Percentiles rank a stretch among this genome's conserved stretches.
Evolutionary conservation across 164 flowering plant species (phyloP).

Genomic region (Vitis labrusca): DNA sequence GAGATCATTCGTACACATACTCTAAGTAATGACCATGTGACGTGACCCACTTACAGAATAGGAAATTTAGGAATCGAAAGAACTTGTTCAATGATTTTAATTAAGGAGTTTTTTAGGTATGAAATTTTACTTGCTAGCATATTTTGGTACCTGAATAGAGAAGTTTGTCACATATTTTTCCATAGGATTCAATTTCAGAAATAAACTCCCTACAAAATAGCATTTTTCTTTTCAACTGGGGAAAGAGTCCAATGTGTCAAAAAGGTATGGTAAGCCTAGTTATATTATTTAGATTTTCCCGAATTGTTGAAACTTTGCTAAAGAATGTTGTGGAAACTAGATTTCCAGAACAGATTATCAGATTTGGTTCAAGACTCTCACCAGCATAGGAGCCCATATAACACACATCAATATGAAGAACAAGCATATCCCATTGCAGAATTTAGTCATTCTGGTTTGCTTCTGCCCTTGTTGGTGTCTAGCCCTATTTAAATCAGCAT

Average conservation of each 20-base stretch:
- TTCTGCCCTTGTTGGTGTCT: slow-evolving; percentile 70
- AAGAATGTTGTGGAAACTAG: neutral
- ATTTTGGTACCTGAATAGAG: neutral
- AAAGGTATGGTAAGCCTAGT: too few relatives aligned
- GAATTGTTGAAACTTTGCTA: too few relatives aligned
- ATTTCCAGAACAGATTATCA: neutral
- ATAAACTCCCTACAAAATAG: neutral
- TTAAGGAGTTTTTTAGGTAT: neutral
- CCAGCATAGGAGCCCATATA: slow-evolving; percentile 96
- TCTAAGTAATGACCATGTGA: too few relatives aligned
- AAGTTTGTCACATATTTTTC: too few relatives aligned
- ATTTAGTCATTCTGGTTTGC: slow-evolving; percentile 80
- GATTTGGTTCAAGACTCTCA: slow-evolving; percentile 30
- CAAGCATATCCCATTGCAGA: slow-evolving; percentile 75
- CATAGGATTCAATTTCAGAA: too few relatives aligned
- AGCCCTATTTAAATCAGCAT: slow-evolving; percentile 69
- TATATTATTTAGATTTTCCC: too few relatives aligned
- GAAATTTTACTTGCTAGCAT: neutral
- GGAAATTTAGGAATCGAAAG: neutral
- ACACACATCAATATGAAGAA: slow-evolving; percentile 73
- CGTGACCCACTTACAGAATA: neutral
- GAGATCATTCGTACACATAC: too few relatives aligned
- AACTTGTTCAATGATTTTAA: neutral
- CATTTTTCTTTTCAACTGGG: too few relatives aligned
- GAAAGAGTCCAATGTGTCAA: too few relatives aligned